Evolutionary conservation across 257 asterid genomes (phyloP).

Genomic region (Cynanchum wilfordii): DNA sequence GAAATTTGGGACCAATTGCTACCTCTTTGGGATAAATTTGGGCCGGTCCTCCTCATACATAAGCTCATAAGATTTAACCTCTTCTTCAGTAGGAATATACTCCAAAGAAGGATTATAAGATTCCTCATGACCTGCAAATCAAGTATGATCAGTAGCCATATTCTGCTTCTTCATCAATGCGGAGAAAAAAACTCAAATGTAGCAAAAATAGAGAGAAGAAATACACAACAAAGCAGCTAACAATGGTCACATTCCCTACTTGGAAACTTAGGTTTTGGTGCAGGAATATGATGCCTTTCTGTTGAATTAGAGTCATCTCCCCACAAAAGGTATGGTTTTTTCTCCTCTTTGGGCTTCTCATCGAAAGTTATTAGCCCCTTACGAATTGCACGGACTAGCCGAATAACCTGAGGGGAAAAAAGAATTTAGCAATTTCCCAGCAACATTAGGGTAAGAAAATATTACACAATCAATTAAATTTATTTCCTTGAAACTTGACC

Average conservation of each 20-base stretch:
- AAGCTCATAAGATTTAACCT: conserved; percentile 76
- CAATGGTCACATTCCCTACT: conserved; percentile 30
- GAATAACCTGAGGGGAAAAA: conserved; percentile 47
- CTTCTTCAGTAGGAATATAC: conserved; percentile 89
- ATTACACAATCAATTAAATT: background rate
- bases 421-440: background rate
- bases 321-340: conserved; percentile 61
- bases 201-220: conserved; percentile 1
- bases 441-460: background rate
- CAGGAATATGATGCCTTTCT: conserved; percentile 84
- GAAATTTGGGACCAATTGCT: conserved; percentile 16
- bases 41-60: conserved; percentile 96
- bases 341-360: conserved; percentile 77
- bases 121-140: conserved; percentile 83
- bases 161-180: conserved; percentile 3
- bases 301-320: conserved; percentile 60
- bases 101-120: conserved; percentile 89
- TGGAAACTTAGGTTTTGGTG: conserved; percentile 87
- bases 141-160: conserved; percentile 15
- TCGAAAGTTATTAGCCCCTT: conserved; percentile 66
- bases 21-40: conserved; percentile 82
- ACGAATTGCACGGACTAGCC: conserved; percentile 72
- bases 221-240: background rate
- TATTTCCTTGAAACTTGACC: background rate
- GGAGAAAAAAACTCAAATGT: background rate